These are phyloP conservation scores for Solanum bulbocastanum DNA, from an alignment of 257 asterid species.

Conservation along the genomic window DNA sequence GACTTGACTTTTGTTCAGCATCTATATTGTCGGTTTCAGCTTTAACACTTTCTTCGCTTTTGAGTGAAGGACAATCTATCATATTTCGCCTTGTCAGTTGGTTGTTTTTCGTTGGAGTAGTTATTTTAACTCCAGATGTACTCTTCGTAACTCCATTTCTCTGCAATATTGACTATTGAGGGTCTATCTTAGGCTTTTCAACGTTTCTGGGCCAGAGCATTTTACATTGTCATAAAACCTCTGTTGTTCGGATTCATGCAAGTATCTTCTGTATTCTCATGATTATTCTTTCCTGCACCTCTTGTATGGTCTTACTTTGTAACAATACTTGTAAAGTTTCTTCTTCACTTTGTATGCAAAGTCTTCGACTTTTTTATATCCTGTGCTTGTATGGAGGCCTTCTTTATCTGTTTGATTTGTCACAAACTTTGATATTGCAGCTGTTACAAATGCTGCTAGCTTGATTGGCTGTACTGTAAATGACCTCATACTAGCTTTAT, in stretches of 20 bases:
- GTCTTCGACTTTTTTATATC: neutral
- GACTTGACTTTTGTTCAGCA: neutral
- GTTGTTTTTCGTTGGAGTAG: neutral
- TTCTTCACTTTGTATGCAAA: neutral
- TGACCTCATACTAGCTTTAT: conserved; percentile 64
- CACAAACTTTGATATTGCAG: conserved; percentile 26
- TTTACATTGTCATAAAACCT: neutral
- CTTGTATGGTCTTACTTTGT: neutral
- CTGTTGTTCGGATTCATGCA: neutral
- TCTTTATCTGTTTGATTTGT: neutral
- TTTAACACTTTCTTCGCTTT: neutral
- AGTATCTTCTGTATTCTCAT: neutral
- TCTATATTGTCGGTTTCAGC: neutral
- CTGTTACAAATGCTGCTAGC: conserved; percentile 62
- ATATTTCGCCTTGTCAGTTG: neutral
- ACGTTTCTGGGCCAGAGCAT: neutral
- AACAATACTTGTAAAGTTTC: neutral
- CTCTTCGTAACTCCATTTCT: neutral
- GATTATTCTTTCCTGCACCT: neutral
- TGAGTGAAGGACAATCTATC: neutral
- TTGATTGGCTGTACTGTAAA: conserved; percentile 71
- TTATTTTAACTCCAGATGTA: neutral
- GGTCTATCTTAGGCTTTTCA: neutral
- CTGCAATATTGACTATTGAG: neutral
- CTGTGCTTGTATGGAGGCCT: neutral